A percentile compares a stretch with the other conserved stretches of the same genome.
These are phyloP conservation scores for Sclerotinia spermophila DNA, from an alignment of 2,329 filamentous ascomycete genomes.

Conservation along the genomic window DNA sequence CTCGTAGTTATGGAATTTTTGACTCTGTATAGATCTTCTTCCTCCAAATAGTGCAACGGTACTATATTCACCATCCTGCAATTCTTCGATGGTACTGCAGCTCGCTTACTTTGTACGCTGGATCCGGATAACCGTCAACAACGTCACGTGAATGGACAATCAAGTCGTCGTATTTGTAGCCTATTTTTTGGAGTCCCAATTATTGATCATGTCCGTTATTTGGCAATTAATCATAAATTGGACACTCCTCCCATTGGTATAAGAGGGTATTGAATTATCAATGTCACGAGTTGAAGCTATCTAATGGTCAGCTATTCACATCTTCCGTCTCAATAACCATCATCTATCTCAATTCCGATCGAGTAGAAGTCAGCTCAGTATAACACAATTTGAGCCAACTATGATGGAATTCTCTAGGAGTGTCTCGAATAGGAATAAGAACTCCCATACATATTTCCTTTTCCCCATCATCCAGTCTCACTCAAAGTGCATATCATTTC, in stretches of 20 bases:
- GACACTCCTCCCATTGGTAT: neutral
- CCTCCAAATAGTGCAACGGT: neutral
- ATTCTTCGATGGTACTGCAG: neutral
- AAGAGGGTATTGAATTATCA: neutral
- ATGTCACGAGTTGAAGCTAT: neutral
- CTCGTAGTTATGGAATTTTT: neutral
- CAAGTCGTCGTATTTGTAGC: neutral
- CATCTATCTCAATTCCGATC: neutral
- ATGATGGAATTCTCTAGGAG: neutral
- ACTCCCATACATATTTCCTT: neutral
- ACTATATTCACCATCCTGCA: neutral
- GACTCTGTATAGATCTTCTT: neutral
- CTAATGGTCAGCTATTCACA: neutral
- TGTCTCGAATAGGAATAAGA: neutral
- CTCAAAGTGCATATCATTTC: neutral
- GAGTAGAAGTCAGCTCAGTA: neutral
- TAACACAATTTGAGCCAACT: neutral
- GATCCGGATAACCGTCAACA: too few relatives aligned
- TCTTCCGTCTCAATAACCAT: neutral
- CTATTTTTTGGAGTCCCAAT: neutral
- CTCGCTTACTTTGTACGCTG: neutral
- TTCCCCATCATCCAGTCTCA: too few relatives aligned
- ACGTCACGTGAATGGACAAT: rapidly evolving
- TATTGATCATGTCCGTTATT: too few relatives aligned
- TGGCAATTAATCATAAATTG: too few relatives aligned